Base-by-base conservation (phyloP, 495 filamentous ascomycete species). In the Cercophora samala region DNA sequence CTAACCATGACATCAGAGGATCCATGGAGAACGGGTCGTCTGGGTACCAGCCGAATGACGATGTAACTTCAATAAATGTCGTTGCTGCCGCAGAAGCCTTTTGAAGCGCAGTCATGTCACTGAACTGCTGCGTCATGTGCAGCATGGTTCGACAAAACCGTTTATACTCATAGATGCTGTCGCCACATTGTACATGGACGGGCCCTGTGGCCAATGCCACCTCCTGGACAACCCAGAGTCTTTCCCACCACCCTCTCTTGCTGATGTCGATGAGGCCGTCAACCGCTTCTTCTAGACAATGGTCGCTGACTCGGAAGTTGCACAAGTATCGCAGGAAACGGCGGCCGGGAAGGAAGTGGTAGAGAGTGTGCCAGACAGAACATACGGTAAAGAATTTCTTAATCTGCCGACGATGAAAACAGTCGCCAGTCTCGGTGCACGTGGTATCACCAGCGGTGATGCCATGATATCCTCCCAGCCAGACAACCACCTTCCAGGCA, bases 151-250 rank as follows among this genome's bases (percentile, higher is more conserved):
- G 37, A 42, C 37, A 11, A 42, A 42, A 32, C 8, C 29, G 37
- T 2, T 17, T 11, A 46, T 46, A 46, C 3, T 46, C 6, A 17
- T 9, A 18, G 2, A 46, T 13, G 18, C 26, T 0, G 1, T n/a
- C 1, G 13, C 59, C 59, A 19, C 59, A 62, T 13, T 62, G 60
- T 1, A 52, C 1, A 4, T 8, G 60, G 29, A 62, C 29, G 0
- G 18, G 29, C 18, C 60, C 60, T 17, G 37, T 62, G 1, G 51
- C 62, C 22, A 64, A 52, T 6, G 46, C 62, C n/a, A 64, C 46
- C 42, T 64, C 62, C 46, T 64, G 62, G 9, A 64, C 32, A 8
- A 56, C 62, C 62, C 62, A 64, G 0, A 64, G 22, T 37, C 62
- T 19, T 24, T 64, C 62, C 64, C 64, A 60, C 60, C 60, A 62